Conservation (phyloP, 2,329 filamentous ascomycete genomes). For the Parascedosporium putredinis region DNA sequence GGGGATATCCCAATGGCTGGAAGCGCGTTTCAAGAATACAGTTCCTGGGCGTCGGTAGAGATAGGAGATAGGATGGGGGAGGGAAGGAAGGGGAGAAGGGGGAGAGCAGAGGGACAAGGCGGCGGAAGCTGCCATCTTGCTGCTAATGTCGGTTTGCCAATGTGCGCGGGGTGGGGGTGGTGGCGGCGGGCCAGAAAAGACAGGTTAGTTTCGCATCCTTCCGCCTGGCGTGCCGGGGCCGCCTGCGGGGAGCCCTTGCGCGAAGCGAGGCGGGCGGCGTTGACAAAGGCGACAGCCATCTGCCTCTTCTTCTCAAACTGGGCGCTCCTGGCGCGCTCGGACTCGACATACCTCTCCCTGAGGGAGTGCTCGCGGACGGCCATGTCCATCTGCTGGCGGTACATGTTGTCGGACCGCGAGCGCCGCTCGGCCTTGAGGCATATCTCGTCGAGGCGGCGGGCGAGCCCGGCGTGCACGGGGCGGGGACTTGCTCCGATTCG, state of each 20-base stretch:
- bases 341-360: slow-evolving; percentile 29
- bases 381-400: slow-evolving; percentile 29
- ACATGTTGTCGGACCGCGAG: slow-evolving; percentile 28
- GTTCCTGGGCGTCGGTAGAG: too few relatives aligned
- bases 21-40: too few relatives aligned
- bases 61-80: too few relatives aligned
- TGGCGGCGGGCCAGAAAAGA: too few relatives aligned
- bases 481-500: slow-evolving; percentile 43
- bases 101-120: too few relatives aligned
- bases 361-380: slow-evolving; percentile 34
- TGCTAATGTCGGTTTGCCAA: too few relatives aligned
- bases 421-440: slow-evolving; percentile 35
- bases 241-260: slow-evolving; percentile 18
- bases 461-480: slow-evolving; percentile 21
- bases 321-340: slow-evolving; percentile 38
- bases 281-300: slow-evolving; percentile 32
- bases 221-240: background rate
- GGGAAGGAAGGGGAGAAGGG: too few relatives aligned
- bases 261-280: slow-evolving; percentile 17
- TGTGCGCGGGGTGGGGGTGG: too few relatives aligned
- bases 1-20: too few relatives aligned
- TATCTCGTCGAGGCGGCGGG: slow-evolving; percentile 36
- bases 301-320: slow-evolving; percentile 37
- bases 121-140: too few relatives aligned
- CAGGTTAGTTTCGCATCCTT: background rate